Base-by-base conservation (phyloP, 2,329 filamentous ascomycete genomes). In the Cercospora brassicicola region DNA sequence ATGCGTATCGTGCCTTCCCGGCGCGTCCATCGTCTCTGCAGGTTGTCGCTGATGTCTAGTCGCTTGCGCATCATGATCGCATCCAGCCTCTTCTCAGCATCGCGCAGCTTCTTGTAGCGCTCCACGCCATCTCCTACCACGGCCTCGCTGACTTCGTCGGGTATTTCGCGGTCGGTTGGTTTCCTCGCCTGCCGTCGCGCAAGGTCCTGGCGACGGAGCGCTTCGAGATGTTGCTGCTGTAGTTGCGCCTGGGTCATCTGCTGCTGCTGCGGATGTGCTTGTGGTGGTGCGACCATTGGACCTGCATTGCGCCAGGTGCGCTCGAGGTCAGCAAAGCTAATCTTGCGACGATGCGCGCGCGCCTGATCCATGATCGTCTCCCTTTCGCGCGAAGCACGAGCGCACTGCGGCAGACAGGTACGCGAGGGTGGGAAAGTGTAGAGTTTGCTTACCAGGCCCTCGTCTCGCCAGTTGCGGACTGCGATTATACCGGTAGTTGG, bases 41-140 rank as follows among this genome's bases (percentile, higher is more conserved):
- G 84, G 69, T 89, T 90, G 78, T 98, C 94, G 71, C 92, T 88
- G 70, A 97, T 90, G 78, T 99, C 95, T 69, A 99, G 83, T 69
- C 94, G 87, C 84, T 99, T 99, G 77, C 94, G 90, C 79, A 95
- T 94, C 86, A 97, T 96, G 18, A 92, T 91, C 48, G 94, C 92
- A 82, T 99, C 95, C 65, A 99, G 84, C 64, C 90, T 88, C 76
- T 92, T 89, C 85, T 99, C 95, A 67, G 96, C 84, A 73, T 96
- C 93, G 77, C 93, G 89, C 77, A 99, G 82, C 67, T 91, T 89
- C 76, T 89, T 90, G 82, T 99, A 99, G 73, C 92, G 87, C 77
- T 90, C 85, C 55, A 91, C 93, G 45, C 91, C 90, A 78, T 96
- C 91, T 70, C 91, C 93, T 71, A 96, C 88, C 69, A 93, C 88